Percentiles rank a stretch among this genome's conserved stretches.
Conservation (phyloP, 1,139 yeast species). For the Arxiozyma bovina region DNA sequence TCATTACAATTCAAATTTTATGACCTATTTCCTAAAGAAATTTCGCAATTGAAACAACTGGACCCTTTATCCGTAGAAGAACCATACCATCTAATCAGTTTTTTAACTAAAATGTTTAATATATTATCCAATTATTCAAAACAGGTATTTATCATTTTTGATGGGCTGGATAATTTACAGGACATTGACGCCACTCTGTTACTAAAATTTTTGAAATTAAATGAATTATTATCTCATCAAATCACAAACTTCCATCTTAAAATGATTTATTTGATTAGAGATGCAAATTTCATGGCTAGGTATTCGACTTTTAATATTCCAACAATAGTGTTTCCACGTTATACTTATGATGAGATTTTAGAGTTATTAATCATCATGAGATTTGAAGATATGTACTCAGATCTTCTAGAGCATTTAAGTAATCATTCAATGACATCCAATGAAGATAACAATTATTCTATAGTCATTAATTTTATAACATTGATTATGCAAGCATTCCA, state of each 20-base stretch:
- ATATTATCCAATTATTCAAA: conserved; percentile 10
- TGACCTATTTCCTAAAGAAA: conserved; percentile 11
- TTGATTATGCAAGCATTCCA: conserved; percentile 27
- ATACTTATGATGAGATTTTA: conserved; percentile 19
- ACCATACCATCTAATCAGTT: conserved; percentile 21
- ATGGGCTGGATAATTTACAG: conserved; percentile 27
- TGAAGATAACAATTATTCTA: conserved; percentile 10
- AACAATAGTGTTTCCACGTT: conserved; percentile 27
- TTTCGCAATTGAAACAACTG: conserved; percentile 7
- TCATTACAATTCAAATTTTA: conserved; percentile 16
- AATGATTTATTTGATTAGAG: conserved; percentile 22
- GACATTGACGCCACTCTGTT: conserved; percentile 28
- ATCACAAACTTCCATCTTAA: conserved; percentile 15
- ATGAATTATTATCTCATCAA: conserved; percentile 18
- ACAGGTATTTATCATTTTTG: conserved; percentile 20
- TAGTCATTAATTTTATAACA: conserved; percentile 21
- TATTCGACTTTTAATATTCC: conserved; percentile 26
- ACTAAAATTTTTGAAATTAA: conserved; percentile 23
- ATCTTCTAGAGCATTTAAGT: not conserved
- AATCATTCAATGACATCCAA: conserved; percentile 7
- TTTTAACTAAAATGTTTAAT: conserved; percentile 16
- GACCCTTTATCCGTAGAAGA: conserved; percentile 30
- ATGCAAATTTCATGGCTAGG: conserved; percentile 19
- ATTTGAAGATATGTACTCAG: conserved; percentile 13
- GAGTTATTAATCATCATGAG: conserved; percentile 18